These are phyloP conservation scores for Curvularia sp. DNA, from an alignment of 2,329 filamentous ascomycete genomes.

Conservation along the genomic window DNA sequence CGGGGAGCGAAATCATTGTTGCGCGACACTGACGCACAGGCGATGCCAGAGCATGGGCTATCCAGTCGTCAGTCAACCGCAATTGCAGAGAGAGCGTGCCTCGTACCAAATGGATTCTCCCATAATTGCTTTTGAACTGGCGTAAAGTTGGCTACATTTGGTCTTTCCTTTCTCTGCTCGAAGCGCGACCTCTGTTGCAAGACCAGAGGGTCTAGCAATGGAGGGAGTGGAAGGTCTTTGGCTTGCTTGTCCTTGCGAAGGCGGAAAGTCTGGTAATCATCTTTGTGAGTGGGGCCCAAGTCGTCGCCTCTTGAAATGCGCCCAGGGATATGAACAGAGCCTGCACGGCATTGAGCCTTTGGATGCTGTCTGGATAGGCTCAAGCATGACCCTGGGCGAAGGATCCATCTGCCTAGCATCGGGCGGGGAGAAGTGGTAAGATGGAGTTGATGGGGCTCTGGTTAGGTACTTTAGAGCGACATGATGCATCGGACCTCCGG, in stretches of 20 bases:
- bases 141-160: slow-evolving; percentile 51
- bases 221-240: slow-evolving; percentile 55
- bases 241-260: slow-evolving; percentile 42
- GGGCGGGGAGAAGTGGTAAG: slow-evolving; percentile 19
- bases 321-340: slow-evolving; percentile 20
- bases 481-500: slow-evolving; percentile 27
- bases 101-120: slow-evolving; percentile 69
- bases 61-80: slow-evolving; percentile 9
- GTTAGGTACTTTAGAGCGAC: slow-evolving; percentile 9
- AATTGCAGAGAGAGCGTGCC: background rate
- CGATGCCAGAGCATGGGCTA: slow-evolving; percentile 68
- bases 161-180: slow-evolving; percentile 52
- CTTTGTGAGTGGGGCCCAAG: slow-evolving; percentile 40
- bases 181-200: slow-evolving; percentile 45
- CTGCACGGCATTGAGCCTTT: slow-evolving; percentile 20
- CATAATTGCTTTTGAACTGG: slow-evolving; percentile 65
- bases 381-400: slow-evolving; percentile 28
- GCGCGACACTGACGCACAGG: slow-evolving; percentile 64
- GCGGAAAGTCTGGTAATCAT: slow-evolving; percentile 44
- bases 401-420: slow-evolving; percentile 39
- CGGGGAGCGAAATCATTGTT: slow-evolving; percentile 61
- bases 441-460: slow-evolving; percentile 1
- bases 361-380: slow-evolving; percentile 20
- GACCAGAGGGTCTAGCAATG: slow-evolving; percentile 56
- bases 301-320: slow-evolving; percentile 27